A percentile compares a stretch with the other conserved stretches of the same genome.
Conservation (phyloP, 1,284 basidiomycete species). For the Ceratobasidium sp. region DNA sequence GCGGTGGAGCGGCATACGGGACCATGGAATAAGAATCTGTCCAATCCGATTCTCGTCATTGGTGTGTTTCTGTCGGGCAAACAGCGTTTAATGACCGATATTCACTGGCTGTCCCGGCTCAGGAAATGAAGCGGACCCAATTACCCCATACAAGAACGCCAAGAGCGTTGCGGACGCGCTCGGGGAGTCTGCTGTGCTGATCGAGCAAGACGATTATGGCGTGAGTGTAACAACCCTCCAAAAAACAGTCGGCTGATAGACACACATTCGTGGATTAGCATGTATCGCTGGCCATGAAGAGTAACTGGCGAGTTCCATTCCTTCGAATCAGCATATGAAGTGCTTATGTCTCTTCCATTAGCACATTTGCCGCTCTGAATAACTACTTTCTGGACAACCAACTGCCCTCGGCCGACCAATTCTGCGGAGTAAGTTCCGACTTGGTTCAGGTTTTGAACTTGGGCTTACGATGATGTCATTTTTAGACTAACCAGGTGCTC, state of each 20-base stretch:
- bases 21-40: neutral
- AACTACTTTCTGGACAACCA: constrained; percentile 25
- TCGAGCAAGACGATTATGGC: constrained; percentile 42
- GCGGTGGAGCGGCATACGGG: neutral
- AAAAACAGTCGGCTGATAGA: no score
- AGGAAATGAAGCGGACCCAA: constrained; percentile 33
- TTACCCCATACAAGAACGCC: constrained; percentile 29
- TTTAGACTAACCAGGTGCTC: constrained; percentile 23
- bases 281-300: constrained; percentile 31
- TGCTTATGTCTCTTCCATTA: no score
- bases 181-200: constrained; percentile 27
- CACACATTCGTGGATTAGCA: constrained; percentile 40
- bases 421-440: constrained; percentile 23
- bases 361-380: constrained; percentile 7
- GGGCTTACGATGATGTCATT: no score
- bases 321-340: neutral
- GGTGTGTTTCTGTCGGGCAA: neutral
- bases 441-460: no score
- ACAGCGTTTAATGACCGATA: no score
- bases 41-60: constrained; percentile 29
- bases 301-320: constrained; percentile 17
- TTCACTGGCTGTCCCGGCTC: no score
- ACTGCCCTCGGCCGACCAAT: constrained; percentile 12
- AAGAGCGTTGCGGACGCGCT: constrained; percentile 18
- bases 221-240: neutral